Evolutionary conservation across 176 grass and related monocot species (phyloP).

Genomic region (Guadua angustifolia): DNA sequence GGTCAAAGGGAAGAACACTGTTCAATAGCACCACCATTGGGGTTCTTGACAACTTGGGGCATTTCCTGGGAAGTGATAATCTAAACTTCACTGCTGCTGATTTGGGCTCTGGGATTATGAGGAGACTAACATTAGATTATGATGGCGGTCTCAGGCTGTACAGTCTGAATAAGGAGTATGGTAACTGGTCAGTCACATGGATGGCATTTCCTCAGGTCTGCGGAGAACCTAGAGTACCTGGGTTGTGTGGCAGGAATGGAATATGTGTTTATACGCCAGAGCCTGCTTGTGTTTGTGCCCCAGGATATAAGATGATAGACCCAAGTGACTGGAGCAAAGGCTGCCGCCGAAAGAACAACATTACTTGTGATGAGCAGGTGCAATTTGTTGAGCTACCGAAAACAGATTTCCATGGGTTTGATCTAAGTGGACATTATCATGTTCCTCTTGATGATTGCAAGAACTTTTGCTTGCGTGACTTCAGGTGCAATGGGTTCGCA

Average conservation of each 20-base stretch:
- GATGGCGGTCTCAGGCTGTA: slow-evolving; percentile 61
- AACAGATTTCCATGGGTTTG: slow-evolving; percentile 38
- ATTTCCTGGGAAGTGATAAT: slow-evolving; percentile 48
- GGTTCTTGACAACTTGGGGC: slow-evolving; percentile 30
- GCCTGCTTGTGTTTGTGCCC: slow-evolving; percentile 52
- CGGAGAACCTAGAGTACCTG: background rate
- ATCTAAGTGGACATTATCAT: background rate
- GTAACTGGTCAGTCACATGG: slow-evolving; percentile 60
- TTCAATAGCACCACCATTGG: slow-evolving; percentile 40
- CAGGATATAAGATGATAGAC: slow-evolving; percentile 48
- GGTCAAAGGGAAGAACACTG: slow-evolving; percentile 28
- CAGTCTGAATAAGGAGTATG: slow-evolving; percentile 30
- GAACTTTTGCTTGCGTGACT: slow-evolving; percentile 44
- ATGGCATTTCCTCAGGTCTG: slow-evolving; percentile 52
- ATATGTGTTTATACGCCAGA: slow-evolving; percentile 56
- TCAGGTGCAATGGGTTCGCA: slow-evolving; percentile 38
- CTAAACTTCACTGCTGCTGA: slow-evolving; percentile 43
- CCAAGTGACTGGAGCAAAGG: slow-evolving; percentile 59
- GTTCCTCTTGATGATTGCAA: slow-evolving; percentile 31
- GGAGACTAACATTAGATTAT: slow-evolving; percentile 54
- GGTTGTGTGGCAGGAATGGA: slow-evolving; percentile 63
- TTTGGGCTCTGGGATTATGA: slow-evolving; percentile 40
- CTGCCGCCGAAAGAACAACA: slow-evolving; percentile 40
- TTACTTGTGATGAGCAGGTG: slow-evolving; percentile 34
- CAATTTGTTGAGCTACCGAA: slow-evolving; percentile 38